Evolutionary conservation across 225 moss, liverwort and hornwort genomes (phyloP).

Genomic region (Pseudisothecium myosuroides): DNA sequence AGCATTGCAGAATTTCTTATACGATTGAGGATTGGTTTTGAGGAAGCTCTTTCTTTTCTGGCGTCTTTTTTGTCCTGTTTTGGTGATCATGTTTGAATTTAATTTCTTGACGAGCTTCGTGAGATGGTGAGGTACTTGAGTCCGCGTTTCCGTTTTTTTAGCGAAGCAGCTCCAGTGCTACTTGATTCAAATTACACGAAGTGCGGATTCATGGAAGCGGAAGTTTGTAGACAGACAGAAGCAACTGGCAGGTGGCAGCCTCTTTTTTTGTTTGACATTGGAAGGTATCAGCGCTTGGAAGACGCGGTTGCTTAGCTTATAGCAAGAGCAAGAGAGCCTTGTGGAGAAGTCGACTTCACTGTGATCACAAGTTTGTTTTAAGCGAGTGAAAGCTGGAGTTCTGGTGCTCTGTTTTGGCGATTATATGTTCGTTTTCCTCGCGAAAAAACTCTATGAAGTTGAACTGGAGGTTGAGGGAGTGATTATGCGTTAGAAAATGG

Average conservation of each 20-base stretch:
- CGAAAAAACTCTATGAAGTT: neutral
- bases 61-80: neutral
- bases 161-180: neutral
- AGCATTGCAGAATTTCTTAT: neutral
- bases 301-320: neutral
- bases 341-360: neutral
- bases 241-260: neutral
- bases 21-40: neutral
- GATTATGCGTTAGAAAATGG: conserved; percentile 16
- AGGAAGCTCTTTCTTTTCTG: neutral
- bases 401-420: neutral
- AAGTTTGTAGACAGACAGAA: neutral
- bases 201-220: neutral
- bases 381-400: neutral
- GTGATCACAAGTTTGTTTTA: neutral
- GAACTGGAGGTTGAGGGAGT: neutral
- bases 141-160: neutral
- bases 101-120: neutral
- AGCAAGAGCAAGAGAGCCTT: neutral
- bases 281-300: neutral
- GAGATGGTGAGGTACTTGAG: neutral
- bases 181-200: neutral
- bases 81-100: neutral
- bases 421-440: neutral
- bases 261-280: neutral